Base-by-base conservation (phyloP, 306 rosid species). In the Arachis stenosperma region DNA sequence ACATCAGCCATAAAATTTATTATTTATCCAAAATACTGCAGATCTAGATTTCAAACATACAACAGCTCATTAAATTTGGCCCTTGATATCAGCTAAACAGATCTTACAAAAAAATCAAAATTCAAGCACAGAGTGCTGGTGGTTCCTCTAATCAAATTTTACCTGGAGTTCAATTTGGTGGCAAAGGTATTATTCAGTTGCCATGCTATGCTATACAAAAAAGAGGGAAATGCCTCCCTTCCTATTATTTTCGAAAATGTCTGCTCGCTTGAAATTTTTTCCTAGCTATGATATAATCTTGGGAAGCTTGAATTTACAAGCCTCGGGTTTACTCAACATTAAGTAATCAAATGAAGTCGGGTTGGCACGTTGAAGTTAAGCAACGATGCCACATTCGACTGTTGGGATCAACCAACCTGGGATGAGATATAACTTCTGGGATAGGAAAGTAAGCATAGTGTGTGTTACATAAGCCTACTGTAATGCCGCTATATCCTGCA, bases 311-410 rank as follows among this genome's bases (percentile, higher is more conserved):
- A 67, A 78, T 71, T 87, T 52, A 77, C 56, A 65, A 67, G 81
- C 73, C 73, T 77, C 82, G 51, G 54, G 36, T 10, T 15, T 30
- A 5, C 33, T 58, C 42, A 64, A 78, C 77, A 94, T 22, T 22
- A 22, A 22, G 37, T 33, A 64, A 86, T 13, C 76, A 94, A 64
- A 86, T 13, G 76, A 94, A 95, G 77, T 95, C 99, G 4, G 99
- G 99, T 81, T 95, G 99, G 75, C 99, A 98, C 0, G 98, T 95
- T 9, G 99, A 95, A 60, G 99, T 95, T 82, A 95, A 79, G 89
- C 98, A 91, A 76, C 97, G 98, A 81, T 91, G 99, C 99, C 99
- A 95, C 99, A 91, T 95, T 82, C 98, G 81, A 69, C 99, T 91
- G 83, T 95, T 95, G 6, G 86, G 97, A 69, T 95, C 98, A 69